Base-by-base conservation (phyloP, 2,329 filamentous ascomycete genomes). In the Bisporella sp. region DNA sequence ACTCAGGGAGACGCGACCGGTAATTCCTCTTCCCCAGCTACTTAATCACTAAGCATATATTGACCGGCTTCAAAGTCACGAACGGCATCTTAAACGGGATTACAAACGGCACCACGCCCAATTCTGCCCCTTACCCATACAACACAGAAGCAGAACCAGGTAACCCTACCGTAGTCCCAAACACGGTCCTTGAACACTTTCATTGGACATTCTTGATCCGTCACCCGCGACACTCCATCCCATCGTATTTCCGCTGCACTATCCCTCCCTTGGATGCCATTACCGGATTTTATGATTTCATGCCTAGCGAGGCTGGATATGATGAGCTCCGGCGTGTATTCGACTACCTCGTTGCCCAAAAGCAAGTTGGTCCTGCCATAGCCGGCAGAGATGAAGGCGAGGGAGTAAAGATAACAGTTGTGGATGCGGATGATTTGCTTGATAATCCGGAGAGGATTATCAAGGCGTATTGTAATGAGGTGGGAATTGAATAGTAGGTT, bases 191-290 rank as follows among this genome's bases (percentile, higher is more conserved):
- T 51, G 78, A 82, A 63, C 76, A 82, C 58, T 97, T 95, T 71
- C 90, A 96, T 69, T 97, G 92, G 72, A 89, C 91, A 28, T 97
- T 99, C 71, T 78, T 97, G 56, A 97, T 99, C 74, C 91, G 93
- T 51, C 90, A 97, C 68, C 93, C 93, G n/a, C 83, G 89, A 62
- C 83, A 82, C 65, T 87, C 88, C 62, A 91, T 97, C 57, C 93
- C 93, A 6, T 95, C 89, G 44, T 97, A 92, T 74, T 96, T 86
- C 76, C 86, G 92, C 60, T 97, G 92, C 78, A 95, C 89, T 46
- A 79, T 96, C 48, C 91, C 93, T 11, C 93, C 93, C 0, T 77
- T 96, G 50, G 82, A 87, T 64, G 74, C 85, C 44, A 71, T 89
- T 54, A 97, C 92, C 0, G 89, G 89, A 6, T 97, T 95, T 73